A percentile compares a stretch with the other conserved stretches of the same genome.
Evolutionary conservation across 495 filamentous ascomycete species (phyloP).

Genomic region (Oidiodendron maius): DNA sequence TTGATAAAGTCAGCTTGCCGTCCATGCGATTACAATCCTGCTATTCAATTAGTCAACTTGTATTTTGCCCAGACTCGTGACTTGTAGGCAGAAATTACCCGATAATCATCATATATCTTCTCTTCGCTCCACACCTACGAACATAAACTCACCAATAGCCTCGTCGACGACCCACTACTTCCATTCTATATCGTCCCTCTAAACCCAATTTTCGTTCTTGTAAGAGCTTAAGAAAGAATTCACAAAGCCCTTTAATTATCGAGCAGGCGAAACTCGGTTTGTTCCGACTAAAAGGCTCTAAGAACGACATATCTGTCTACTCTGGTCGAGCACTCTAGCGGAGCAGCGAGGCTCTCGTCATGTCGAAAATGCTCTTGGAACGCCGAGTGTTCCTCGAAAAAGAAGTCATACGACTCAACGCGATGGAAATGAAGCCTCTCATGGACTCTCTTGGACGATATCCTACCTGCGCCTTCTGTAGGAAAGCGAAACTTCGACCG

Average conservation of each 20-base stretch:
- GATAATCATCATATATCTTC: too few relatives aligned
- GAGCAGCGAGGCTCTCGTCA: background rate
- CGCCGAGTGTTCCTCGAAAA: background rate
- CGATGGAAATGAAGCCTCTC: background rate
- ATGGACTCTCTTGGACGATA: background rate
- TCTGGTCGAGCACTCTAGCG: background rate
- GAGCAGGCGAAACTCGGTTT: background rate
- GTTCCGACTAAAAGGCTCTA: background rate
- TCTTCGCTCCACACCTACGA: background rate
- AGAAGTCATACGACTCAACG: background rate
- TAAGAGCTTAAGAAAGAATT: background rate
- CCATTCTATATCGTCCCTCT: background rate
- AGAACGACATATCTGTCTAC: too few relatives aligned
- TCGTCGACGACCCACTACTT: background rate
- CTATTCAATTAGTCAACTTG: too few relatives aligned
- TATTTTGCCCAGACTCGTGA: too few relatives aligned
- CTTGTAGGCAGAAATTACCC: too few relatives aligned
- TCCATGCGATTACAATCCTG: too few relatives aligned
- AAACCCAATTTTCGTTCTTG: background rate
- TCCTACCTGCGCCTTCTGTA: background rate
- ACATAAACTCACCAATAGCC: background rate
- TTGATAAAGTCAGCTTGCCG: too few relatives aligned
- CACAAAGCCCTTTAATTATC: background rate
- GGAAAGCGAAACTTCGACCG: background rate
- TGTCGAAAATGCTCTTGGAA: background rate